Percentiles rank a stretch among this genome's conserved stretches.
Evolutionary conservation across 352 stramenopile genomes (phyloP).

Genomic region (Globisporangium sylvaticum): DNA sequence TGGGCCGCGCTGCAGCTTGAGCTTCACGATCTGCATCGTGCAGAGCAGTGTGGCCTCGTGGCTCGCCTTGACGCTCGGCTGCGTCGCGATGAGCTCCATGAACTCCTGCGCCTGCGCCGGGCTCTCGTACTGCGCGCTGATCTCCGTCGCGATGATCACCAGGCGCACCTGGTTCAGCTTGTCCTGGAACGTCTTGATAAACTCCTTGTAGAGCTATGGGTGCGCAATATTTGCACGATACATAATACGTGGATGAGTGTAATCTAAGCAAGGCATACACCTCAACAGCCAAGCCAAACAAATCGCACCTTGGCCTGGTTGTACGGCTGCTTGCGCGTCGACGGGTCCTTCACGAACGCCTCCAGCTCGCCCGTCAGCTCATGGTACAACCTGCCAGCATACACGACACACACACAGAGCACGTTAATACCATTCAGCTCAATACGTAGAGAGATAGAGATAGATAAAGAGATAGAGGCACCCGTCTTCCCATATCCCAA

Average conservation of each 20-base stretch:
- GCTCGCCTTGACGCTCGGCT: slow-evolving; percentile 58
- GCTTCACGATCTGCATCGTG: slow-evolving; percentile 71
- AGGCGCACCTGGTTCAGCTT: slow-evolving; percentile 96
- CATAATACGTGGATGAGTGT: neutral
- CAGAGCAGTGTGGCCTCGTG: slow-evolving; percentile 70
- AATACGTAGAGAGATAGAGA: neutral
- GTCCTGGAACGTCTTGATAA: slow-evolving; percentile 92
- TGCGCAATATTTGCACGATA: neutral
- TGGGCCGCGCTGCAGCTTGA: slow-evolving; percentile 59
- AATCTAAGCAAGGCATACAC: neutral
- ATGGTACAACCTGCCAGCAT: slow-evolving; percentile 93
- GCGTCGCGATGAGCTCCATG: slow-evolving; percentile 53
- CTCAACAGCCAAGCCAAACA: neutral
- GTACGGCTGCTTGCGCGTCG: slow-evolving; percentile 49
- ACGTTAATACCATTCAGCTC: neutral
- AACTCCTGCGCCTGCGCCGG: slow-evolving; percentile 66
- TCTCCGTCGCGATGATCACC: slow-evolving; percentile 89
- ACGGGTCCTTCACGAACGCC: slow-evolving; percentile 87
- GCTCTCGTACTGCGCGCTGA: slow-evolving; percentile 73
- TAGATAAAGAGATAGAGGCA: neutral
- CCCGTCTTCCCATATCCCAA: neutral
- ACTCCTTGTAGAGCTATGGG: slow-evolving; percentile 89
- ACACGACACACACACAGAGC: slow-evolving; percentile 3
- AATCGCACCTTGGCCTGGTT: slow-evolving; percentile 41
- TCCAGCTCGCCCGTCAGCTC: slow-evolving; percentile 94